A percentile compares a stretch with the other conserved stretches of the same genome.
These are phyloP conservation scores for Aspergillus novoparasiticus DNA, from an alignment of 2,329 filamentous ascomycete species.

Conservation along the genomic window DNA sequence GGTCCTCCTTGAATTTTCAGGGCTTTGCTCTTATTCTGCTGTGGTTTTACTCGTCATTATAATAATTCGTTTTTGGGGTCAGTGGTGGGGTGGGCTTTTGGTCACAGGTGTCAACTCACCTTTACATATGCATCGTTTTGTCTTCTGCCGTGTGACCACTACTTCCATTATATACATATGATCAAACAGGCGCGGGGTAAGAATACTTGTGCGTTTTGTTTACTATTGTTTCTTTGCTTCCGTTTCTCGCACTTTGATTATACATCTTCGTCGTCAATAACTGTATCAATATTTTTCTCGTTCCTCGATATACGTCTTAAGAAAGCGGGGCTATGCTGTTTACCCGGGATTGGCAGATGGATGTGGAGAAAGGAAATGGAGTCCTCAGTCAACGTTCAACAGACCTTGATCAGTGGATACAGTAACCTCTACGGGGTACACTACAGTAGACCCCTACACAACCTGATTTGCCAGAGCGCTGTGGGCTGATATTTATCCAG, in stretches of 20 bases:
- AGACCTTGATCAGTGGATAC: slow-evolving; percentile 1
- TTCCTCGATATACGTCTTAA: not conserved
- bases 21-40: not conserved
- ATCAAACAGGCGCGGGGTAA: not conserved
- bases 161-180: not conserved
- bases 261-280: not conserved
- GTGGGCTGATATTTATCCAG: not conserved
- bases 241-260: not conserved
- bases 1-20: not conserved
- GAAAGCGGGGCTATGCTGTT: not conserved
- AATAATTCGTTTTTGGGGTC: not conserved
- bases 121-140: not conserved
- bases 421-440: not conserved
- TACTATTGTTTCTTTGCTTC: not conserved
- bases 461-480: not conserved
- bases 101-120: not conserved
- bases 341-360: slow-evolving; percentile 1
- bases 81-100: not conserved
- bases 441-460: not conserved
- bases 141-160: not conserved
- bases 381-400: not conserved
- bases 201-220: not conserved
- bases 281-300: not conserved
- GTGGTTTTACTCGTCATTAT: not conserved
- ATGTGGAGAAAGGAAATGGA: not conserved